These are phyloP conservation scores for Tritrichomonas musculus DNA, from an alignment of 208 protist genomes.

Conservation along the genomic window DNA sequence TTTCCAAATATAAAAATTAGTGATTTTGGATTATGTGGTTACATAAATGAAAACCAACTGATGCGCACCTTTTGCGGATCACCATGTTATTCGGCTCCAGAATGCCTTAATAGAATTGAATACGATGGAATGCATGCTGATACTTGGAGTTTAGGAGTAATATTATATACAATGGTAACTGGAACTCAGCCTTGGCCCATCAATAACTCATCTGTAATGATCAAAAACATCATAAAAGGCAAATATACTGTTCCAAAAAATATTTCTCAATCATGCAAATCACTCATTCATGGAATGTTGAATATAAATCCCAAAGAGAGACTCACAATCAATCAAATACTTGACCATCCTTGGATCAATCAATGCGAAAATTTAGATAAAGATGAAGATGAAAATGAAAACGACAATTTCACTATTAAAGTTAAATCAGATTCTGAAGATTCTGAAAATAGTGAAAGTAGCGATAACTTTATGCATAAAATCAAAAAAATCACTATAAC, in stretches of 20 bases:
- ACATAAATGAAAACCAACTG: neutral
- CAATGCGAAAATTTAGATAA: too few relatives aligned
- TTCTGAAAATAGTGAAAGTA: too few relatives aligned
- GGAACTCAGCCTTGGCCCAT: neutral
- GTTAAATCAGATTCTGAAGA: too few relatives aligned
- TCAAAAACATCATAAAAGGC: neutral
- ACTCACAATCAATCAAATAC: too few relatives aligned
- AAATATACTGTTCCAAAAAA: neutral
- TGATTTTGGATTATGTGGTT: constrained; percentile 27
- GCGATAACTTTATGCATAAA: too few relatives aligned
- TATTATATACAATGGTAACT: neutral
- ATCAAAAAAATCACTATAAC: too few relatives aligned
- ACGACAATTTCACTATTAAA: too few relatives aligned
- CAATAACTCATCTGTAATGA: neutral
- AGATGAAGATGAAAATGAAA: too few relatives aligned
- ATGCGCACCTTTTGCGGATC: neutral
- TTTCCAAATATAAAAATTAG: neutral
- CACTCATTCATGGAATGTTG: too few relatives aligned
- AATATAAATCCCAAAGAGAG: too few relatives aligned
- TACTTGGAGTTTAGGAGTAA: neutral
- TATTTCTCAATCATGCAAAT: neutral
- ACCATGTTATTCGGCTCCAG: neutral
- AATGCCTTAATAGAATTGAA: neutral
- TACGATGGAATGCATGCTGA: neutral
- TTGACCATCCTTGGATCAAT: too few relatives aligned